Conservation (phyloP, 2,329 filamentous ascomycete genomes). For the Emergomyces orientalis region DNA sequence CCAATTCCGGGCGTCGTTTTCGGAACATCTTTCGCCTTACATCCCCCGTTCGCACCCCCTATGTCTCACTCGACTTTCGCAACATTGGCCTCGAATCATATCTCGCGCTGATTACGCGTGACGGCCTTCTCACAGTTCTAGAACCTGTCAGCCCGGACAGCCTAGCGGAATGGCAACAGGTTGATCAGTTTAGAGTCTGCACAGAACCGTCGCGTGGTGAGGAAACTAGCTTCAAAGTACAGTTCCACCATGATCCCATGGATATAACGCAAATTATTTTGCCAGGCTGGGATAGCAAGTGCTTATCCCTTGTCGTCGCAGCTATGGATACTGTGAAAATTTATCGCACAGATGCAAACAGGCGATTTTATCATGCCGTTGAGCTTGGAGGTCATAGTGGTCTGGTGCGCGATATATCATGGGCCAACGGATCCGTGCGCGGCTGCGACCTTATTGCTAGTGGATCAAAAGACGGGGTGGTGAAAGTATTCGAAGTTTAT, state of each 20-base stretch:
- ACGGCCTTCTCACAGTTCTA: constrained; percentile 68
- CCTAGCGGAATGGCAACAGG: constrained; percentile 61
- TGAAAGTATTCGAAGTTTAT: constrained; percentile 68
- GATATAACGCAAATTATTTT: constrained; percentile 64
- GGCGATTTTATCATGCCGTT: constrained; percentile 76
- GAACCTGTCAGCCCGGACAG: constrained; percentile 81
- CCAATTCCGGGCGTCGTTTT: constrained; percentile 68
- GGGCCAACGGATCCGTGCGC: constrained; percentile 83
- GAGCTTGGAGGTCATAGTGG: constrained; percentile 64
- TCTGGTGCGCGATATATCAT: constrained; percentile 78
- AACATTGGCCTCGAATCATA: constrained; percentile 76
- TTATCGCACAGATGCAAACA: constrained; percentile 64
- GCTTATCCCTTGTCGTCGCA: constrained; percentile 72
- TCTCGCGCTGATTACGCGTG: constrained; percentile 73
- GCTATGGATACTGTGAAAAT: constrained; percentile 75
- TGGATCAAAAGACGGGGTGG: constrained; percentile 81
- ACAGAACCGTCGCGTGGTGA: constrained; percentile 65
- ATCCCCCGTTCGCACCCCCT: constrained; percentile 59
- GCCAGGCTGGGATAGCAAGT: constrained; percentile 71
- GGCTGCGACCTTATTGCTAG: constrained; percentile 87
- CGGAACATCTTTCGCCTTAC: constrained; percentile 55
- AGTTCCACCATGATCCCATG: constrained; percentile 75
- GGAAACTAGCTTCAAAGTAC: constrained; percentile 75
- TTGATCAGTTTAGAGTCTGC: constrained; percentile 70
- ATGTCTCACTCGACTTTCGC: constrained; percentile 74